Evolutionary conservation across 2,329 filamentous ascomycete species (phyloP).

Genomic region (Sporothrix pseudoabietina): DNA sequence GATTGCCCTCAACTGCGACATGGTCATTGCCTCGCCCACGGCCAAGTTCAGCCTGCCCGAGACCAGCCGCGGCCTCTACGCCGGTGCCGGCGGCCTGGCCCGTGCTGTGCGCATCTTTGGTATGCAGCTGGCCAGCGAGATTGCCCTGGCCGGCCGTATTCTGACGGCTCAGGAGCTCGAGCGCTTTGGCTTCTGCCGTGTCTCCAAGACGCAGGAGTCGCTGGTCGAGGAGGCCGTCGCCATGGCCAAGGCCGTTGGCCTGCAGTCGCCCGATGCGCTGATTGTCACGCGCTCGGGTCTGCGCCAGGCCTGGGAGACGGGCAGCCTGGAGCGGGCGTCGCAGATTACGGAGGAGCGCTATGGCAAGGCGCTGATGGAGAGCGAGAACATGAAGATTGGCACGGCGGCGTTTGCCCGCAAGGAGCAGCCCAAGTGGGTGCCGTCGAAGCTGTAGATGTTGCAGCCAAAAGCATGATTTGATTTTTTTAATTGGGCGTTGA

Average conservation of each 20-base stretch:
- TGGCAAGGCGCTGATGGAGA: constrained; percentile 35
- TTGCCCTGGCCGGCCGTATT: constrained; percentile 65
- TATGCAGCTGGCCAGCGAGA: constrained; percentile 68
- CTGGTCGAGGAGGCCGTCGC: constrained; percentile 50
- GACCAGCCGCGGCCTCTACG: constrained; percentile 69
- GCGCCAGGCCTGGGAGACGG: constrained; percentile 69
- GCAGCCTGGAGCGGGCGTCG: constrained; percentile 37
- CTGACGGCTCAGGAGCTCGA: constrained; percentile 61
- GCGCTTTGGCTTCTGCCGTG: constrained; percentile 64
- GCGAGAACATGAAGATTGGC: constrained; percentile 39
- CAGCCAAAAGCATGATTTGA: not conserved
- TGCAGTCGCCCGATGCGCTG: constrained; percentile 72
- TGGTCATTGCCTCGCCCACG: constrained; percentile 56
- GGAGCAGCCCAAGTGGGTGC: constrained; percentile 36
- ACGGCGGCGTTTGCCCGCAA: constrained; percentile 39
- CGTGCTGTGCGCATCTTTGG: constrained; percentile 68
- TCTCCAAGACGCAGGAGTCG: constrained; percentile 52
- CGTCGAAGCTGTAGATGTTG: constrained; percentile 37
- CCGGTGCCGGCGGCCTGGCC: constrained; percentile 70
- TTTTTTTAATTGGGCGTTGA: not conserved
- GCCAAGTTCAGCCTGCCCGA: constrained; percentile 65
- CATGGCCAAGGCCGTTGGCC: constrained; percentile 63
- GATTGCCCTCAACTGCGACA: constrained; percentile 62
- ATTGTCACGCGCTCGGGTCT: constrained; percentile 73
- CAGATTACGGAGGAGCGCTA: constrained; percentile 36